A percentile compares a stretch with the other conserved stretches of the same genome.
These are phyloP conservation scores for Salinomyces thailandicus DNA, from an alignment of 2,329 filamentous ascomycete species.

Conservation along the genomic window DNA sequence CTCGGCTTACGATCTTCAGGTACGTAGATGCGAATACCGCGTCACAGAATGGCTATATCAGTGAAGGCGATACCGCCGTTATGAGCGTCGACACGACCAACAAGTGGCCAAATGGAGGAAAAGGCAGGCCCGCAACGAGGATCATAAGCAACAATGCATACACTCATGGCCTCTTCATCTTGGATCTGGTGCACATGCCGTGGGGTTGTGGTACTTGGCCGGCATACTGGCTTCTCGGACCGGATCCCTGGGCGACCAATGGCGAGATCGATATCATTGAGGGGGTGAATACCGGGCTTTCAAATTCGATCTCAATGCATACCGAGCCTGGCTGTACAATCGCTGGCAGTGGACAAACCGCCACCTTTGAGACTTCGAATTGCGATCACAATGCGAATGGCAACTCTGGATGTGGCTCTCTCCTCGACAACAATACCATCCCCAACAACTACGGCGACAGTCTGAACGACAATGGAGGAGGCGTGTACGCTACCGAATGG, in stretches of 20 bases:
- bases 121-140: conserved; percentile 29
- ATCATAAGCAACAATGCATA: conserved; percentile 29
- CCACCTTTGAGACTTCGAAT: conserved; percentile 16
- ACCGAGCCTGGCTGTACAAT: conserved; percentile 23
- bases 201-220: conserved; percentile 32
- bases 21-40: conserved; percentile 34
- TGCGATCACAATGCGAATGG: conserved; percentile 18
- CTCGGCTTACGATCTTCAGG: conserved; percentile 6
- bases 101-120: conserved; percentile 35
- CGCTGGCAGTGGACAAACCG: conserved; percentile 22
- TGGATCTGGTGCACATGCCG: conserved; percentile 30
- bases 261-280: conserved; percentile 35
- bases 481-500: conserved; percentile 29
- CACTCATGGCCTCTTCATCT: conserved; percentile 29
- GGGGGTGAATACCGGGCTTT: conserved; percentile 21
- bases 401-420: conserved; percentile 30
- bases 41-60: conserved; percentile 21
- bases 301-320: conserved; percentile 25
- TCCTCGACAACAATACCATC: conserved; percentile 27
- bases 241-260: conserved; percentile 32
- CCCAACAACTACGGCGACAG: conserved; percentile 25
- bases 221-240: conserved; percentile 36
- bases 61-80: conserved; percentile 12
- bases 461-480: conserved; percentile 24
- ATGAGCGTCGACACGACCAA: conserved; percentile 28